Evolutionary conservation across 495 filamentous ascomycete species (phyloP), one percentile per base, ranked within the genome.

Genomic region (Aspergillus indologenus): DNA sequence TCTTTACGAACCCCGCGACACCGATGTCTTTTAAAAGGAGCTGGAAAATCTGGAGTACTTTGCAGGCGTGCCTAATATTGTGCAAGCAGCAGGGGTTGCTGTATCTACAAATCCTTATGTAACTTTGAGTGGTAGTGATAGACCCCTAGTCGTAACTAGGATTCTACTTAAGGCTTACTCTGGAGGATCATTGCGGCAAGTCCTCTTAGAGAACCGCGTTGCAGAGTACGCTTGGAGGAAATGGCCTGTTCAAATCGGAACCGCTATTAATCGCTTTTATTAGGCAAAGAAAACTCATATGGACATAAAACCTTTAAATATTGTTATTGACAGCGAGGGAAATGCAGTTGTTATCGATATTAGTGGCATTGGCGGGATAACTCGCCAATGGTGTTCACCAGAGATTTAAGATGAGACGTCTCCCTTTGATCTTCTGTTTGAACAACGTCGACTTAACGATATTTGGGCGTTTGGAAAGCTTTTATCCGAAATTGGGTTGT

Each of bases 241-340:
- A 26, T 73, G 63, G 65, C 58, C 65, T 43, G 12, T 69, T 18
- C 67, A 75, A 63, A 74, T 74, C 40, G 61, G 59, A 18, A 59
- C 46, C 24, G 62, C 63, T 7, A 50, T 75, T 19, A 34, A 51
- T 24, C 20, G 46, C 42, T 51, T 72, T 45, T 68, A 75, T 48
- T n/a, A 51, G 24, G 56, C 59, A n/a, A 52, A 53, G 22, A 61
- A 66, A 61, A 66, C 69, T n/a, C 67, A 71, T 46, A 65, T 72
- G 62, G 71, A 75, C 60, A 24, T 73, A n/a, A 73, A 73, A 62
- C 64, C 69, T 44, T 65, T 63, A 42, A 75, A 73, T 55, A 56
- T 72, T 44, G 68, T 75, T 40, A 20, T 73, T 20, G 68, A 68
- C 29, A 20, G 21, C 29, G 57, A 62, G 24, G 62, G 60, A 22